These are phyloP conservation scores for Hyaloscypha hepaticicola DNA, from an alignment of 495 filamentous ascomycete genomes.

Conservation along the genomic window DNA sequence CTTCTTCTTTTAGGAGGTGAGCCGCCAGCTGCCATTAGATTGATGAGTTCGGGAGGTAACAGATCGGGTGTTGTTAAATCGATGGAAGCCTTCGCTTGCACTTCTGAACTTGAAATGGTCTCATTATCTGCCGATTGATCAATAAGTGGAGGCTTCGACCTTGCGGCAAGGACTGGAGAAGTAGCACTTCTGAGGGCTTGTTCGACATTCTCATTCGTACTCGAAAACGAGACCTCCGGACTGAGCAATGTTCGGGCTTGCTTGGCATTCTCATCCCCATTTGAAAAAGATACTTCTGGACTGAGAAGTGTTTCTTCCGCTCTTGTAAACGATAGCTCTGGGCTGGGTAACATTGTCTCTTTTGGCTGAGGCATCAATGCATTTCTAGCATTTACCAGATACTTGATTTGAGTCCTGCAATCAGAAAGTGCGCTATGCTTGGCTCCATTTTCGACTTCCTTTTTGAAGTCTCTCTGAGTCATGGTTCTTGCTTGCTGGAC, in stretches of 20 bases:
- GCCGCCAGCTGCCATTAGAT: too few relatives aligned
- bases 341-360: neutral
- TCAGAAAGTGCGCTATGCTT: conserved; percentile 17
- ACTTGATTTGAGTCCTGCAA: conserved; percentile 14
- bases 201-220: neutral
- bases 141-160: too few relatives aligned
- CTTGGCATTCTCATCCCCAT: neutral
- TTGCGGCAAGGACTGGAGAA: neutral
- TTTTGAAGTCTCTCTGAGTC: conserved; percentile 3
- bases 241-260: neutral
- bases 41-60: too few relatives aligned
- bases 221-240: neutral
- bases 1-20: too few relatives aligned
- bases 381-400: conserved; percentile 16
- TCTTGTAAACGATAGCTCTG: neutral
- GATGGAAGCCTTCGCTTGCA: too few relatives aligned
- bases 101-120: too few relatives aligned
- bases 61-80: too few relatives aligned
- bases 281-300: neutral
- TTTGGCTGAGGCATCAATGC: neutral
- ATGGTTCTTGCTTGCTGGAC: conserved; percentile 10
- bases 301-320: too few relatives aligned
- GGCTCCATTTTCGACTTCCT: neutral
- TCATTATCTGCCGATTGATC: too few relatives aligned
- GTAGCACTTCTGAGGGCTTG: neutral